Percentiles rank a stretch among this genome's conserved stretches.
Evolutionary conservation across 2,329 filamentous ascomycete genomes (phyloP).

Genomic region (Pseudogymnoascus pannorum): DNA sequence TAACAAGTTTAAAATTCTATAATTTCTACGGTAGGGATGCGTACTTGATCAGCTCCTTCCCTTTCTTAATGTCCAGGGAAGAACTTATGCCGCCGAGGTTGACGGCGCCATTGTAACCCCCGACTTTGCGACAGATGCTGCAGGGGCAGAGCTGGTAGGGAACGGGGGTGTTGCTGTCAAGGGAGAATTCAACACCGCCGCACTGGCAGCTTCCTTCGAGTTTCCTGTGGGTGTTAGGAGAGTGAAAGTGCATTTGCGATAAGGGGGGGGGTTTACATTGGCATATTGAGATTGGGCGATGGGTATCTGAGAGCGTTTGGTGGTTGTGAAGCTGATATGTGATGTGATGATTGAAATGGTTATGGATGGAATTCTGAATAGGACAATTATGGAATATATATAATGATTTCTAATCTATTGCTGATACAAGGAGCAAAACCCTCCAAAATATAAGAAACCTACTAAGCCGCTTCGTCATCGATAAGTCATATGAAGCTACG

Average conservation of each 20-base stretch:
- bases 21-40: slow-evolving; percentile 11
- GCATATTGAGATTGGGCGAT: background rate
- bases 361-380: background rate
- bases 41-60: slow-evolving; percentile 38
- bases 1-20: background rate
- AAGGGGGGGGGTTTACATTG: background rate
- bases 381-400: background rate
- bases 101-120: slow-evolving; percentile 37
- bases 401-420: background rate
- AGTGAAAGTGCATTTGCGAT: background rate
- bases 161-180: slow-evolving; percentile 39
- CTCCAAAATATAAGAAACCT: background rate
- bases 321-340: background rate
- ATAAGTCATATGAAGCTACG: background rate
- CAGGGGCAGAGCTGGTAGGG: slow-evolving; percentile 43
- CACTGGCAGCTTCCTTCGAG: slow-evolving; percentile 43
- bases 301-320: background rate
- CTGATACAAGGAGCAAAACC: background rate
- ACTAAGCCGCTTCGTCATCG: background rate
- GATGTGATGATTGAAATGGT: too few species aligned
- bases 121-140: slow-evolving; percentile 42
- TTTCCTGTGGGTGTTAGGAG: slow-evolving; percentile 28
- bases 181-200: slow-evolving; percentile 38
- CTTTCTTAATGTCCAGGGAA: slow-evolving; percentile 35
- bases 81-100: slow-evolving; percentile 39